phyloP scores from a whole-genome alignment of 2,329 filamentous ascomycete species.

The Thielaviopsis punctulata region DNA sequence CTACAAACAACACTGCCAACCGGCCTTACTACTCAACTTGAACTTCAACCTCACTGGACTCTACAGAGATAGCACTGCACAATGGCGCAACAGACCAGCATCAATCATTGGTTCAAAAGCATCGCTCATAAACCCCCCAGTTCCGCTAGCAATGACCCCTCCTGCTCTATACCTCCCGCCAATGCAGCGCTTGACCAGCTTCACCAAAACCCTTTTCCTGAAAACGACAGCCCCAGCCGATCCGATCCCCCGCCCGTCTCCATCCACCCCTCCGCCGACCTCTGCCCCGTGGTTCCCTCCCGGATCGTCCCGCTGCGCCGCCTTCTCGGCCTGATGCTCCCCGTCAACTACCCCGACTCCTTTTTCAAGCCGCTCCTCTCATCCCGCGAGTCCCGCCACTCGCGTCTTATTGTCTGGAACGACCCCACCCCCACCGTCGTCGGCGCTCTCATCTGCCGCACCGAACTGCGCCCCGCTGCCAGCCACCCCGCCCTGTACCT shows the following conservation, averaged over 20 bases:
- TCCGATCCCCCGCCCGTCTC: constrained; percentile 18
- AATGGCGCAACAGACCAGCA: too few relatives aligned
- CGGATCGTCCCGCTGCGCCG: constrained; percentile 43
- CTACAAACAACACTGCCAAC: too few relatives aligned
- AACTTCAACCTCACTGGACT: too few relatives aligned
- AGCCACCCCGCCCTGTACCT: constrained; percentile 39
- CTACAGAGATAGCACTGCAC: too few relatives aligned
- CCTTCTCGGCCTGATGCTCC: constrained; percentile 48
- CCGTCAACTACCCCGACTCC: constrained; percentile 43
- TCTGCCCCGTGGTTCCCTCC: constrained; percentile 30
- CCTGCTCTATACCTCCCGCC: constrained; percentile 12
- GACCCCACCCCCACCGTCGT: constrained; percentile 34
- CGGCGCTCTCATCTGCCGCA: constrained; percentile 44
- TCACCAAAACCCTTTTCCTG: constrained; percentile 9
- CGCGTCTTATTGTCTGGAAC: constrained; percentile 41
- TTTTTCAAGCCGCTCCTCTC: constrained; percentile 42
- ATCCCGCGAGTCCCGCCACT: constrained; percentile 33
- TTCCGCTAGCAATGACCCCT: constrained; percentile 13
- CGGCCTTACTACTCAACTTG: too few relatives aligned
- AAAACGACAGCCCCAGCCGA: constrained; percentile 5
- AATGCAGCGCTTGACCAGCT: too few relatives aligned
- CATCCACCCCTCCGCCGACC: constrained; percentile 31
- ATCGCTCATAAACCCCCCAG: too few relatives aligned
- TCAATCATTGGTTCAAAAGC: too few relatives aligned
- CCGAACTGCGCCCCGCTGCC: constrained; percentile 31